Base-by-base conservation (phyloP, 176 grass and related monocot genomes). In the Zizania latifolia region DNA sequence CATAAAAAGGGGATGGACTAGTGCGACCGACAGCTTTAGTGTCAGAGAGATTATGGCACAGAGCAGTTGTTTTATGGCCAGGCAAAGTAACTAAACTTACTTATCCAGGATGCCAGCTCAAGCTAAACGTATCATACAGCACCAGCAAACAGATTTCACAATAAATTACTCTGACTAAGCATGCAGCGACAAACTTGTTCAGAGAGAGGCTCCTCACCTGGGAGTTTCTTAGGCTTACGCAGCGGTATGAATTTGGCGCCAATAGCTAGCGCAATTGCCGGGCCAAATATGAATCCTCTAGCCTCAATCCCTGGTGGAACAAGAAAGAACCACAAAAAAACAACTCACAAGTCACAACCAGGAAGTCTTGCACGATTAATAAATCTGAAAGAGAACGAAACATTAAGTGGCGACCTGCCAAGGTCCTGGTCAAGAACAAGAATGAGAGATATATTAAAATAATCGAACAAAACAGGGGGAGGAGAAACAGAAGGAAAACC, bases 241-340 rank as follows among this genome's bases (percentile, higher is more conserved):
- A 97, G n/a, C 5, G 94, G 94, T 71, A 97, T 92, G 78, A 97
- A 97, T 39, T 97, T 97, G 24, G 91, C 94, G 21, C 91, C 88
- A 43, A 97, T 81, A 4, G 86, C 84, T 44, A 97, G 26, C 0
- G 94, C 94, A 30, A 97, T 85, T 0, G 94, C 83, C 4, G 94
- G 78, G 79, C 94, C 94, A 84, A 97, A 93, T 67, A 97, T 92
- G 33, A 97, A 97, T 48, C 94, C 94, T 73, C 93, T 84, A 0
- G 94, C 91, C 83, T 97, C 91, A 56, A 97, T 91, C 72, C 94
- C 94, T 97, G 71, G 7, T 57, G 12, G 3, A 78, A 65, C 8
- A n/a, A 23, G 43, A 59, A 33, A n/a, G 13, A 40, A 53, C n/a
- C 13, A 21, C 2, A 68, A 4, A 8, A 56, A 19, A 19, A n/a